Evolutionary conservation across 768 basidiomycete species (phyloP).

Genomic region (Hygrophoropsis aurantiaca): DNA sequence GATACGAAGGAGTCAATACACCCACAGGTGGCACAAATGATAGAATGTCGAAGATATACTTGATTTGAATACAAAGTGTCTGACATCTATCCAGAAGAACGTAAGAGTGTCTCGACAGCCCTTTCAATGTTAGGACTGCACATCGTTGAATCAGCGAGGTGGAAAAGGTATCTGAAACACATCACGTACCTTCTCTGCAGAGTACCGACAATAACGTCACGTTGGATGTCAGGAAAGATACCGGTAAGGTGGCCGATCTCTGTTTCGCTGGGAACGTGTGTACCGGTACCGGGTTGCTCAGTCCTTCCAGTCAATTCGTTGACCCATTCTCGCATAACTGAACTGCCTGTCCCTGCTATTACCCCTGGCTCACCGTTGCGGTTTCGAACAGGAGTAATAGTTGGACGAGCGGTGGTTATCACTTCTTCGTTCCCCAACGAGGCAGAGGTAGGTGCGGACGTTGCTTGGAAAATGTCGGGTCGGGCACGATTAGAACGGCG

Average conservation of each 20-base stretch:
- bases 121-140: slow-evolving; percentile 73
- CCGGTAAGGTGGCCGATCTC: slow-evolving; percentile 72
- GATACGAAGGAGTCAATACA: not conserved
- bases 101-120: slow-evolving; percentile 79
- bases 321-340: slow-evolving; percentile 78
- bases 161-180: slow-evolving; percentile 5
- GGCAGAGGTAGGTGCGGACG: slow-evolving; percentile 13
- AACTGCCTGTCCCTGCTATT: slow-evolving; percentile 33
- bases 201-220: slow-evolving; percentile 72
- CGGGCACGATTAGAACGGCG: slow-evolving; percentile 72
- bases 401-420: slow-evolving; percentile 58
- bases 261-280: slow-evolving; percentile 69
- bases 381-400: slow-evolving; percentile 21
- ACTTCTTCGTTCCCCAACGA: slow-evolving; percentile 52
- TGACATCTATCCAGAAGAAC: slow-evolving; percentile 36
- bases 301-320: slow-evolving; percentile 71
- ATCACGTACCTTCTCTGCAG: slow-evolving; percentile 75
- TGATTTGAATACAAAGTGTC: too few species aligned
- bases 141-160: slow-evolving; percentile 6
- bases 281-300: slow-evolving; percentile 51
- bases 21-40: too few species aligned
- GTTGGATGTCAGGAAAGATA: slow-evolving; percentile 83
- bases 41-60: too few species aligned
- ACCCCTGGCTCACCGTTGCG: slow-evolving; percentile 20
- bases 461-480: slow-evolving; percentile 47